Evolutionary conservation across 2,329 filamentous ascomycete species (phyloP).

Genomic region (Ceratocystis destructans): DNA sequence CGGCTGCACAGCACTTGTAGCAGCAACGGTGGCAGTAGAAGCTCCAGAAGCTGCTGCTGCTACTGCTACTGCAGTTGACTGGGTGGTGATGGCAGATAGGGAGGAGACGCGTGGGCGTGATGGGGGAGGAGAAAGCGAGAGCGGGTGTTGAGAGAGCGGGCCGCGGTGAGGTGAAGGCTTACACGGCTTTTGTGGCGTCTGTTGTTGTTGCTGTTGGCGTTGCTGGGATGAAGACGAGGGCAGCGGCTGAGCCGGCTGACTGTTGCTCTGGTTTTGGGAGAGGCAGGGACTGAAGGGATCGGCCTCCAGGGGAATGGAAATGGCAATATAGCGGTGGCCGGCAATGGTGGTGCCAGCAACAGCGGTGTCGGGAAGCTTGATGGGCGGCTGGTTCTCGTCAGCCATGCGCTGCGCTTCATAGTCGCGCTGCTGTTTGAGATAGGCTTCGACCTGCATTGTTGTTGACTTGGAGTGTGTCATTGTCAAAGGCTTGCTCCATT

Average conservation of each 20-base stretch:
- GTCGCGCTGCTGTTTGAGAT: conserved; percentile 11
- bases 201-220: background rate
- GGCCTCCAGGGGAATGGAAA: conserved; percentile 43
- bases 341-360: conserved; percentile 39
- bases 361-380: conserved; percentile 40
- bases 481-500: conserved; percentile 15
- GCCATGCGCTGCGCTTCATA: conserved; percentile 22
- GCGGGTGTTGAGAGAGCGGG: conserved; percentile 5
- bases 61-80: conserved; percentile 1
- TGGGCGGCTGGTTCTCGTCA: conserved; percentile 22
- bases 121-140: conserved; percentile 2
- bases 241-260: background rate
- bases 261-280: background rate
- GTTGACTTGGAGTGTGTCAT: conserved; percentile 8
- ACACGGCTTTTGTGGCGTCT: background rate
- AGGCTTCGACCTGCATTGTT: conserved; percentile 14
- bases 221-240: conserved; percentile 6
- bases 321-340: conserved; percentile 45
- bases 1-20: background rate
- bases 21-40: background rate
- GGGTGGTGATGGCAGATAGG: conserved; percentile 10
- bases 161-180: background rate
- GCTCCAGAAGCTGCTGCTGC: conserved; percentile 3
- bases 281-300: conserved; percentile 29
- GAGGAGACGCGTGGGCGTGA: conserved; percentile 5